Base-by-base conservation (phyloP, 805 yeast species). In the Dipodascus geniculatus region DNA sequence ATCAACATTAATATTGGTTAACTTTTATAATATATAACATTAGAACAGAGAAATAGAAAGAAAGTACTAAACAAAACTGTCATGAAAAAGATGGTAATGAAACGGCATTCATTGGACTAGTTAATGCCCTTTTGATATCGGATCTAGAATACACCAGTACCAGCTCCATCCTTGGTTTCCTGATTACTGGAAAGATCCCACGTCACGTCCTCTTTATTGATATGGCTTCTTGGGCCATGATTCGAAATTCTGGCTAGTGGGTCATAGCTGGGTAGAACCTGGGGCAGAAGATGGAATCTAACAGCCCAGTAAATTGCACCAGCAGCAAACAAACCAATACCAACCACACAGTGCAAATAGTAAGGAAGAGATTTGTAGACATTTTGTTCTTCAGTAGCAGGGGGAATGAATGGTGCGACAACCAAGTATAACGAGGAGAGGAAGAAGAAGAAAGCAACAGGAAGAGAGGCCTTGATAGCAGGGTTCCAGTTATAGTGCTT, bases 371-470 rank as follows among this genome's bases (percentile, higher is more conserved):
- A 59, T n/a, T 78, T 67, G 73, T 86, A 86, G 53, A 86, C 89
- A 38, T 76, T 73, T 68, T 84, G 83, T 35, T 83, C 85, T 2
- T 60, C 56, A 19, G 63, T 72, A 20, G 73, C 64, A 50, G 95
- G 95, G 48, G 93, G 88, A 57, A 86, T 75, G 64, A 83, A 86
- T 51, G 95, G 95, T 31, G 91, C 90, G 54, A 79, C 77, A 53
- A 85, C 75, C 62, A 86, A 72, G 64, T 85, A 86, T 28, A 83
- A 61, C 11, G 87, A 82, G 8, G 87, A 74, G 52, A 85, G 67
- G 52, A 76, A 71, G 67, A 86, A 86, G 72, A 83, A 85, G 0
- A 73, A 22, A 14, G 79, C 77, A 35, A 85, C 82, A n/a, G 81
- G 79, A 48, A 78, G 67, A 42, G 85, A 73, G 3, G 90, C 85